Percentiles rank a stretch among this genome's conserved stretches.
phyloP scores from a whole-genome alignment of 2,329 filamentous ascomycete species.

The Fusarium irregulare region DNA sequence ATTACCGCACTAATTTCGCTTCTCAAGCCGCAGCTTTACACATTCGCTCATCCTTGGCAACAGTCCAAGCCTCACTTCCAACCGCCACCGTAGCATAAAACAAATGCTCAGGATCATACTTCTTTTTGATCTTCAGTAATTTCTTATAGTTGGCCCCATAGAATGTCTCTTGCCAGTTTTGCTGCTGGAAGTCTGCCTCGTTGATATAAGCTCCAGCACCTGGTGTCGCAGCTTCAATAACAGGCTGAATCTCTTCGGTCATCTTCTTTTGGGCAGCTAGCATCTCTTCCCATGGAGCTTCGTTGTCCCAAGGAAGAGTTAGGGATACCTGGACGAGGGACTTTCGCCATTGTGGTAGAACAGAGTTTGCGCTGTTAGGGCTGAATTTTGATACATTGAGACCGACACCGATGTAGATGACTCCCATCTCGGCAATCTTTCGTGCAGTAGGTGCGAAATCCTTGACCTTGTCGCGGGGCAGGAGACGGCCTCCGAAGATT shows the following conservation, averaged over 20 bases:
- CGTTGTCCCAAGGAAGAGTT: slow-evolving; percentile 46
- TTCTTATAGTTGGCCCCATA: slow-evolving; percentile 59
- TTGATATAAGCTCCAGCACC: slow-evolving; percentile 61
- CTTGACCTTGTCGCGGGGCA: slow-evolving; percentile 52
- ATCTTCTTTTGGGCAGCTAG: slow-evolving; percentile 46
- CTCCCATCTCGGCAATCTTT: slow-evolving; percentile 39
- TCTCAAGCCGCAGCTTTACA: too few relatives aligned
- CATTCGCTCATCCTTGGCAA: slow-evolving; percentile 30
- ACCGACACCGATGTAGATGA: slow-evolving; percentile 46
- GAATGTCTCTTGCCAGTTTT: slow-evolving; percentile 57
- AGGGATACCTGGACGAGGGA: slow-evolving; percentile 49
- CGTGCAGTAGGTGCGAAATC: slow-evolving; percentile 20
- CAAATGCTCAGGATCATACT: slow-evolving; percentile 59
- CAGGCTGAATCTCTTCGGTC: slow-evolving; percentile 42
- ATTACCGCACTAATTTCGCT: too few relatives aligned
- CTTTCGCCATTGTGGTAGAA: slow-evolving; percentile 56
- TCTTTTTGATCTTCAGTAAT: slow-evolving; percentile 59
- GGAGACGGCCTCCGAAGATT: slow-evolving; percentile 56
- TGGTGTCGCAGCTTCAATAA: slow-evolving; percentile 52
- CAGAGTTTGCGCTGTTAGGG: slow-evolving; percentile 46
- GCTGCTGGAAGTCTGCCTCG: slow-evolving; percentile 61
- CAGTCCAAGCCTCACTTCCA: slow-evolving; percentile 62
- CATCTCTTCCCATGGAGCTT: slow-evolving; percentile 47
- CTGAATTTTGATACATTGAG: slow-evolving; percentile 46
- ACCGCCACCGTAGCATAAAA: slow-evolving; percentile 62